phyloP scores from a whole-genome alignment of 179 eudicot genomes.

The Beta lomatogona region DNA sequence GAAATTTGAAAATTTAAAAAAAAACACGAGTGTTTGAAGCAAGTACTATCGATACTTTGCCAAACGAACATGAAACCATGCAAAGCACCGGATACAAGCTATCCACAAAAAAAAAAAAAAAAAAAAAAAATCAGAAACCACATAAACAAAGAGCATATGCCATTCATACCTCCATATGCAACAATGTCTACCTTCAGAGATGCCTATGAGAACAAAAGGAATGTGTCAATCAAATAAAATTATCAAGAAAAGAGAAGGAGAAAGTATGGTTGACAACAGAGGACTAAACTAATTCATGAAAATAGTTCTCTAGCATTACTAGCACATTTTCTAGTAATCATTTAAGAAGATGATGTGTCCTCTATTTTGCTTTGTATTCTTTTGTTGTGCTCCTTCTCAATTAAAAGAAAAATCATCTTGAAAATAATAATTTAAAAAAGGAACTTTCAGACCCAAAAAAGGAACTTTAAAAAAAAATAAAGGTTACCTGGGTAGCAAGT shows the following conservation, averaged over 20 bases:
- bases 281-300: not conserved
- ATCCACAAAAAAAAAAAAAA: not conserved
- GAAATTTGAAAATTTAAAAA: not conserved
- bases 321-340: not conserved
- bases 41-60: not conserved
- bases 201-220: conserved; percentile 48
- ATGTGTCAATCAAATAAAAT: not conserved
- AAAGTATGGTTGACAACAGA: not conserved
- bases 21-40: not conserved
- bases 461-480: not conserved
- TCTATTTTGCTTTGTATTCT: not conserved
- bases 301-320: not conserved
- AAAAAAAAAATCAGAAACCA: not conserved
- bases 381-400: too few species aligned
- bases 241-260: not conserved
- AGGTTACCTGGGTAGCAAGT: conserved; percentile 72
- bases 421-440: too few species aligned
- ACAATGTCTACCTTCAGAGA: conserved; percentile 82
- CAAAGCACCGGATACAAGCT: not conserved
- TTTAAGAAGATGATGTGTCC: too few species aligned
- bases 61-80: not conserved
- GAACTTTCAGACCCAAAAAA: too few species aligned
- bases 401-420: too few species aligned
- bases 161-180: conserved; percentile 81
- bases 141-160: not conserved